Percentiles rank a stretch among this genome's conserved stretches.
Conservation (phyloP, 768 basidiomycete genomes). For the Coprinopsis cinerea region DNA sequence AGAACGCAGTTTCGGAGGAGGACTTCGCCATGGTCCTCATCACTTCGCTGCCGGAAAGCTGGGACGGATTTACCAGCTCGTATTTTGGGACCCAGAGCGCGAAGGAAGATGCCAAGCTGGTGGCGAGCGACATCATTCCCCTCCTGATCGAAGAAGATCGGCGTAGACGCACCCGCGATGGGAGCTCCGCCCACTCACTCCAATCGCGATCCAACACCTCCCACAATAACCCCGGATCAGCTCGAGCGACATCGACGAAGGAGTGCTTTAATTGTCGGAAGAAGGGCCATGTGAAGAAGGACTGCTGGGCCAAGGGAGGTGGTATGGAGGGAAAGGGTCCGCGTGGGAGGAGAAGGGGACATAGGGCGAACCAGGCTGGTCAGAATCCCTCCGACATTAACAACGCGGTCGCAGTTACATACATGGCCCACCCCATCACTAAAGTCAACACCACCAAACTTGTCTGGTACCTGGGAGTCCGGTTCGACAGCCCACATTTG, state of each 20-base stretch:
- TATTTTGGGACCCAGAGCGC: constrained; percentile 19
- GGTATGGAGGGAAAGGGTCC: constrained; percentile 30
- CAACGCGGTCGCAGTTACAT: constrained; percentile 1
- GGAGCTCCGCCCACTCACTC: too few relatives aligned
- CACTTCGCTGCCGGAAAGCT: constrained; percentile 23
- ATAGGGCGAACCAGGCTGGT: constrained; percentile 13
- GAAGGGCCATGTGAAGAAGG: constrained; percentile 23
- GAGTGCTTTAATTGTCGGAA: constrained; percentile 29
- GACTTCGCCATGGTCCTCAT: constrained; percentile 25
- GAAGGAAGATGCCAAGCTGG: constrained; percentile 12
- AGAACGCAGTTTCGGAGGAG: constrained; percentile 19
- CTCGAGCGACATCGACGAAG: not conserved
- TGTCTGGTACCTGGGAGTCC: constrained; percentile 21
- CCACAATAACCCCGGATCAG: too few relatives aligned
- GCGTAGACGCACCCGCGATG: not conserved
- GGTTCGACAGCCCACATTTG: constrained; percentile 23
- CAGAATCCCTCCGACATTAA: constrained; percentile 9
- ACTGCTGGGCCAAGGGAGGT: too few relatives aligned
- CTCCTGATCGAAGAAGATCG: constrained; percentile 19
- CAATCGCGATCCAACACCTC: too few relatives aligned
- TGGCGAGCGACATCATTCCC: constrained; percentile 19
- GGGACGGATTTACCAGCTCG: constrained; percentile 21
- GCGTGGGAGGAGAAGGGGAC: constrained; percentile 20
- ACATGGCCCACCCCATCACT: constrained; percentile 8
- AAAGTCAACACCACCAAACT: constrained; percentile 11